Base-by-base conservation (phyloP, 2,329 filamentous ascomycete genomes). In the Mycosphaerella arachidis region DNA sequence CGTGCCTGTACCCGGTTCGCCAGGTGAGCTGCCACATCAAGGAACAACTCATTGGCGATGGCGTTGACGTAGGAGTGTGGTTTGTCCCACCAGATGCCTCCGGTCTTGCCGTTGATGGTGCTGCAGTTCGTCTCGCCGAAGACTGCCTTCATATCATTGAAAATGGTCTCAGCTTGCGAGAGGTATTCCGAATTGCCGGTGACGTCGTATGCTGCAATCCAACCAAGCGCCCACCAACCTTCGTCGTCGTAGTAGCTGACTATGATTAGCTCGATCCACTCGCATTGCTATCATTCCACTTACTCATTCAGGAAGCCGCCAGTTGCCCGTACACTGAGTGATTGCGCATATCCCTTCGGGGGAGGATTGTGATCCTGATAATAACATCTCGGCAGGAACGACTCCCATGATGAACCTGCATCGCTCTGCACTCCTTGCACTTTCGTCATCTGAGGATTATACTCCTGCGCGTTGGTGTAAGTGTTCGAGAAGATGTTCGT, bases 11-110 rank as follows among this genome's bases (percentile, higher is more conserved):
- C 76, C 2, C 83, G 80, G 43, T 80, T 84, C 1, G 83, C 82
- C 7, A 86, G 76, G 59, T 82, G 79, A 7, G 83, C 81, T 2
- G 82, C 82, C 0, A 81, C 75, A 3, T 77, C 78, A 1, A 86
- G 70, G 68, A 83, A 85, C 2, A 86, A 77, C 63, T 82, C 81
- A 59, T 85, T 86, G 1, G 81, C 76, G 33, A 86, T 83, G 1
- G 82, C 81, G 60, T 81, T 82, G 50, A 79, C 74, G 60, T 81
- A 80, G 2, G 72, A 71, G 30, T 78, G 72, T 1, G 72, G 63
- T 53, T 76, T 75, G 60, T 77, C 77, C 78, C 80, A 83, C 68
- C 75, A 82, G 10, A 83, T 74, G 30, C 79, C 78, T n/a, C 64
- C 64, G 0, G 52, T 62, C 8, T 51, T 62, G 24, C 59, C 59